Percentiles rank a stretch among this genome's conserved stretches.
phyloP scores from a whole-genome alignment of 768 basidiomycete species.

The Arthromyces matolae region DNA sequence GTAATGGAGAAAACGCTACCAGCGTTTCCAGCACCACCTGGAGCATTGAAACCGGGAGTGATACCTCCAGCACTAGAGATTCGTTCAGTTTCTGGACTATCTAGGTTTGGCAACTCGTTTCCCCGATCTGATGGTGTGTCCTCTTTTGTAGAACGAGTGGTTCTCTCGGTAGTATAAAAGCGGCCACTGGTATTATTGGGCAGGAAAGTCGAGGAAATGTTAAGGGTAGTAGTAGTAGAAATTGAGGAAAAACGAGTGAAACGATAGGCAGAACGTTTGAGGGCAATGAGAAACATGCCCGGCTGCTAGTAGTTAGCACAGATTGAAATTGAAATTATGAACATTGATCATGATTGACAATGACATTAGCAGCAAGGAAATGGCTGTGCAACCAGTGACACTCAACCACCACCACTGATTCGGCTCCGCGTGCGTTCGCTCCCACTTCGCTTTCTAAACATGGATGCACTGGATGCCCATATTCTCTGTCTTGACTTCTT shows the following conservation, averaged over 20 bases:
- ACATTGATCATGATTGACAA: too few relatives aligned
- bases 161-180: conserved; percentile 16
- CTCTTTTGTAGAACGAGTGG: conserved; percentile 2
- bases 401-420: neutral
- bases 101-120: conserved; percentile 4
- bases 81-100: conserved; percentile 27
- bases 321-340: too few relatives aligned
- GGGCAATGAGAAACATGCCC: conserved; percentile 8
- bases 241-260: neutral
- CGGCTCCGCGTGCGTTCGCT: neutral
- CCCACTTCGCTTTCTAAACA: neutral
- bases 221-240: neutral
- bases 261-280: conserved; percentile 2
- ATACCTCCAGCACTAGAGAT: conserved; percentile 37
- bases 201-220: neutral
- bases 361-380: neutral
- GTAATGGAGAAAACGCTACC: conserved; percentile 32
- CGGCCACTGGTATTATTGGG: conserved; percentile 9
- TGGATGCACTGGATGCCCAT: neutral
- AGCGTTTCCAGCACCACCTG: conserved; percentile 35
- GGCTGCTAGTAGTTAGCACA: neutral
- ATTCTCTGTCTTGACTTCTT: too few relatives aligned
- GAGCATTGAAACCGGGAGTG: conserved; percentile 38
- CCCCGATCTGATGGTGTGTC: conserved; percentile 8
- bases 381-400: neutral